Percentiles rank a stretch among this genome's conserved stretches.
phyloP scores from a whole-genome alignment of 169 alveolate species.

The Hammondia hammondi region DNA sequence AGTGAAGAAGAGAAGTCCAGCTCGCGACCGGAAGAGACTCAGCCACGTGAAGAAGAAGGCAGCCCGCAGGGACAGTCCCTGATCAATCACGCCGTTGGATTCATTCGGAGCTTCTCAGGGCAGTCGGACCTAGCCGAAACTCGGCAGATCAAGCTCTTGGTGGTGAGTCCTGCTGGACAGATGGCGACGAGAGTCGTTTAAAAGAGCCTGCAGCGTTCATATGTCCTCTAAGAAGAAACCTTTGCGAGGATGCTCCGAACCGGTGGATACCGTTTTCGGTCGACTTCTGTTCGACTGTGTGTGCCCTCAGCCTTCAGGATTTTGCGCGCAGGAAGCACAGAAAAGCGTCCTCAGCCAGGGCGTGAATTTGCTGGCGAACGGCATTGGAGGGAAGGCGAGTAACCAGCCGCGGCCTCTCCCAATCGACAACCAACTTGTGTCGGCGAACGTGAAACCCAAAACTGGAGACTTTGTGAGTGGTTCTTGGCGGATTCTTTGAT shows the following conservation, averaged over 20 bases:
- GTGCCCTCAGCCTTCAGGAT: neutral
- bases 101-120: constrained; percentile 15
- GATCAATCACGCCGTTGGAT: constrained; percentile 38
- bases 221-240: neutral
- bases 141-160: neutral
- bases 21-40: neutral
- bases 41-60: neutral
- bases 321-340: constrained; percentile 13
- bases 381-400: constrained; percentile 18
- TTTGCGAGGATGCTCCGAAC: no score
- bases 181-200: neutral
- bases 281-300: no score
- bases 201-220: neutral
- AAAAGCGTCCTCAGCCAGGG: constrained; percentile 34
- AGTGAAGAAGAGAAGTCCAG: neutral
- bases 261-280: no score
- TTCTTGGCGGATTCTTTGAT: neutral
- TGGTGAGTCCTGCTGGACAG: neutral
- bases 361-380: constrained; percentile 27
- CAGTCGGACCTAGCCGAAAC: neutral
- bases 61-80: constrained; percentile 10
- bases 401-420: constrained; percentile 42
- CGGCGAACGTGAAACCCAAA: neutral
- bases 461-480: constrained; percentile 38
- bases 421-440: constrained; percentile 18